A percentile compares a stretch with the other conserved stretches of the same genome.
Evolutionary conservation across 2,329 filamentous ascomycete species (phyloP).

Genomic region (Fusarium lyarnte): DNA sequence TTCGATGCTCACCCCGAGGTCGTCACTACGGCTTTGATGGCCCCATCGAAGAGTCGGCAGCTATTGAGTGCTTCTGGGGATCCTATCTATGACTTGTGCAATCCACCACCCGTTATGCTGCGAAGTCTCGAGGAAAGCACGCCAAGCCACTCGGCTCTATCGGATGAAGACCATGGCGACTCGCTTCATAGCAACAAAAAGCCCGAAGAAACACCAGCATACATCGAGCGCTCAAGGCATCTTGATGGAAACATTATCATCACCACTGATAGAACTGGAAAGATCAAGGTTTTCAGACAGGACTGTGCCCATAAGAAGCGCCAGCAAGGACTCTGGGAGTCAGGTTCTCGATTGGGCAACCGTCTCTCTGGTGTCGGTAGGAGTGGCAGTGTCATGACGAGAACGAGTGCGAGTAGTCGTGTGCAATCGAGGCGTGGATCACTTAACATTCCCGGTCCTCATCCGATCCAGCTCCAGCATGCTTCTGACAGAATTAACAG

Average conservation of each 20-base stretch:
- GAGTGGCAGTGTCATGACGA: slow-evolving; percentile 65
- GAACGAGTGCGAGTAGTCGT: slow-evolving; percentile 60
- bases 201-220: slow-evolving; percentile 78
- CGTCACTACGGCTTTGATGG: slow-evolving; percentile 89
- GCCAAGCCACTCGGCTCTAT: slow-evolving; percentile 53
- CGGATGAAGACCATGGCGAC: slow-evolving; percentile 50
- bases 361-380: slow-evolving; percentile 70
- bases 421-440: slow-evolving; percentile 64
- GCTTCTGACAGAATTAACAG: slow-evolving; percentile 81
- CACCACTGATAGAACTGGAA: slow-evolving; percentile 86
- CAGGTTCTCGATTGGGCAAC: slow-evolving; percentile 78
- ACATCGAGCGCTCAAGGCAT: slow-evolving; percentile 80
- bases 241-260: slow-evolving; percentile 88
- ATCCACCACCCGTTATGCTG: slow-evolving; percentile 88
- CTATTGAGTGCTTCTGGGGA: slow-evolving; percentile 84
- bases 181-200: slow-evolving; percentile 49
- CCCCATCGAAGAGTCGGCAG: slow-evolving; percentile 80
- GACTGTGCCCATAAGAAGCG: slow-evolving; percentile 89
- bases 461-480: slow-evolving; percentile 45
- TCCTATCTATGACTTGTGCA: slow-evolving; percentile 95
- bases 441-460: slow-evolving; percentile 51
- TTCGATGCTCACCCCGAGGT: slow-evolving; percentile 92
- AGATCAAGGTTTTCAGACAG: slow-evolving; percentile 94
- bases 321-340: slow-evolving; percentile 79
- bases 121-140: slow-evolving; percentile 74